Base-by-base conservation (phyloP, 768 basidiomycete genomes). In the Suillus bovinus region DNA sequence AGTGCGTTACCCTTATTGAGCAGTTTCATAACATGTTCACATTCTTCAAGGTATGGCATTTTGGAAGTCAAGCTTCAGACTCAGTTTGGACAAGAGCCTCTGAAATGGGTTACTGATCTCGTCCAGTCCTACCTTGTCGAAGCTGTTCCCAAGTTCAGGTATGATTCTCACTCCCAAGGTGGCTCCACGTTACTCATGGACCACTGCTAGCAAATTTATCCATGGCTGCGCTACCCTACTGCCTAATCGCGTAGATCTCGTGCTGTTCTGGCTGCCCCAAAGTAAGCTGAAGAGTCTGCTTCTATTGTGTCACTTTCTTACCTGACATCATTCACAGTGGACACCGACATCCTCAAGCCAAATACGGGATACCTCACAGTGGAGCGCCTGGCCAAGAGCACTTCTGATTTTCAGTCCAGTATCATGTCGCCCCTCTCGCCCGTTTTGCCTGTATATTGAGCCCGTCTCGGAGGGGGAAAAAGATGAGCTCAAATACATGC, bases 181-280 rank as follows among this genome's bases (percentile, higher is more conserved):
- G 4, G 13, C 36, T 53, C 55, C 17, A 52, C 16, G 3, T 33
- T 58, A 22, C 56, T 34, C n/a, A 39, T 63, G 64, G 33, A 69
- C 14, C 38, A 57, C 52, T 36, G 6, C 17, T 56, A 93, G 93
- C 74, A 93, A 93, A 85, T 96, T 96, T 72, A 96, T 97, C 60
- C 94, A 96, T 72, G 96, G 97, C 29, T 99, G 97, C 72, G 89
- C 96, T 3, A 95, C 94, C 2, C 81, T 99, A 0, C 77, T 99
- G 11, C 95, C 96, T 22, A 86, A 92, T 69, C 90, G 96, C 39
- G 96, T 98, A 50, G 92, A 98, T 70, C 84, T 99, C 27, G 91
- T 99, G 39, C 97, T 97, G 7, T 99, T 98, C 82, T 99, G 97
- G 97, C 84, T 96, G 7, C 96, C 96, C 8, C 96, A 99, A 73